Evolutionary conservation across 176 grass and related monocot species (phyloP).

Genomic region (Ampelocalamus luodianensis): DNA sequence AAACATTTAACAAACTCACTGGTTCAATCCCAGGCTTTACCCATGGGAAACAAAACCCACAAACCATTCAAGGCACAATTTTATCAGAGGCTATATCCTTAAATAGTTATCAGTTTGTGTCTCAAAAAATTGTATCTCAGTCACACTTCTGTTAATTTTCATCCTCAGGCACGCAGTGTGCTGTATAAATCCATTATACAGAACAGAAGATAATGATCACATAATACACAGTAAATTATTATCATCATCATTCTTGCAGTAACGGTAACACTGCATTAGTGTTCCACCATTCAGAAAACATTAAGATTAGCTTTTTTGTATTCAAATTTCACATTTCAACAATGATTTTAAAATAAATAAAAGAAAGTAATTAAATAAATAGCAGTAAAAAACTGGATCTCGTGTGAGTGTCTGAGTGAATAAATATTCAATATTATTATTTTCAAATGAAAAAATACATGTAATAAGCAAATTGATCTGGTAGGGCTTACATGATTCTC

Average conservation of each 20-base stretch:
- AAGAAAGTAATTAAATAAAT: background rate
- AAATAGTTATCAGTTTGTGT: background rate
- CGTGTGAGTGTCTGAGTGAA: background rate
- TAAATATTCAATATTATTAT: background rate
- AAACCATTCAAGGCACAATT: background rate
- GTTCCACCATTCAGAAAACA: background rate
- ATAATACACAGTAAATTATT: background rate
- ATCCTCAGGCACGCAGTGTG: background rate
- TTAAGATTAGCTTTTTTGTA: background rate
- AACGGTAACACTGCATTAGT: background rate
- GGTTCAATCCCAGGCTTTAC: background rate
- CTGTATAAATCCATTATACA: background rate
- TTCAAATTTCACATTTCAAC: background rate
- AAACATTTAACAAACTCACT: background rate
- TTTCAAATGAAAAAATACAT: background rate
- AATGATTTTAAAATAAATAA: background rate
- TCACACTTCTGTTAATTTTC: background rate
- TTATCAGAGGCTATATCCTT: background rate
- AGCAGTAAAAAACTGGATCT: background rate
- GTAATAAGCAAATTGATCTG: conserved; percentile 3
- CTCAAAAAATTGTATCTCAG: background rate
- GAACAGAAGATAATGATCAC: background rate
- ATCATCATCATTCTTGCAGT: background rate
- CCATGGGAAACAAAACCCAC: background rate
- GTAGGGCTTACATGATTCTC: conserved; percentile 56